Evolutionary conservation across 371 early-diverging fungal species (phyloP).

Genomic region (Chytridium lagenaria): DNA sequence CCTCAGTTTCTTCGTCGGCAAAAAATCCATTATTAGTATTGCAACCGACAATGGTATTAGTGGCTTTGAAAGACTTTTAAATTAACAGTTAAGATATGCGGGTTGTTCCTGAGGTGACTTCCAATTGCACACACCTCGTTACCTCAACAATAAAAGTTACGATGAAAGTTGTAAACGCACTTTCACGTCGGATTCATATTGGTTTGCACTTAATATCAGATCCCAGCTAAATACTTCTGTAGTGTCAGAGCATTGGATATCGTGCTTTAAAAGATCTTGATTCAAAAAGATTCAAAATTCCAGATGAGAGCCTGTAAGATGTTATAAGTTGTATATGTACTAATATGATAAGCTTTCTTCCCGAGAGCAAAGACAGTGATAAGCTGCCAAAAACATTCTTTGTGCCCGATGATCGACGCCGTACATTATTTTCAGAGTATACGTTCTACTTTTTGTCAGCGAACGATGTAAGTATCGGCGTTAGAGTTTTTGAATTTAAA

Average conservation of each 20-base stretch:
- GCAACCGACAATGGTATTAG: too few species aligned
- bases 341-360: neutral
- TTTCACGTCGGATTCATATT: conserved; percentile 20
- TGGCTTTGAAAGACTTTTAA: neutral
- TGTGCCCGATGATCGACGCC: neutral
- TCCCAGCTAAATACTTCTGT: neutral
- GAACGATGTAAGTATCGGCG: neutral
- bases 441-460: neutral
- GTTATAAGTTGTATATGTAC: neutral
- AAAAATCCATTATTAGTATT: too few species aligned
- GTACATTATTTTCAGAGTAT: neutral
- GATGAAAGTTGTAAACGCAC: conserved; percentile 27
- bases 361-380: neutral
- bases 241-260: conserved; percentile 1
- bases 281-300: neutral
- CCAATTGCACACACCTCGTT: conserved; percentile 16
- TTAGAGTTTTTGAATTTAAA: neutral
- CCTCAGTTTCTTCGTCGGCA: neutral
- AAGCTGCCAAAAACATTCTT: neutral
- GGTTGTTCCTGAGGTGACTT: neutral
- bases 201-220: neutral
- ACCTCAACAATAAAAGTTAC: conserved; percentile 29
- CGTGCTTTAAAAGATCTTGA: neutral
- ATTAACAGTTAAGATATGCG: neutral
- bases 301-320: neutral